phyloP scores from a whole-genome alignment of 192 early-diverging fungal genomes.

The Linnemannia zychae region DNA sequence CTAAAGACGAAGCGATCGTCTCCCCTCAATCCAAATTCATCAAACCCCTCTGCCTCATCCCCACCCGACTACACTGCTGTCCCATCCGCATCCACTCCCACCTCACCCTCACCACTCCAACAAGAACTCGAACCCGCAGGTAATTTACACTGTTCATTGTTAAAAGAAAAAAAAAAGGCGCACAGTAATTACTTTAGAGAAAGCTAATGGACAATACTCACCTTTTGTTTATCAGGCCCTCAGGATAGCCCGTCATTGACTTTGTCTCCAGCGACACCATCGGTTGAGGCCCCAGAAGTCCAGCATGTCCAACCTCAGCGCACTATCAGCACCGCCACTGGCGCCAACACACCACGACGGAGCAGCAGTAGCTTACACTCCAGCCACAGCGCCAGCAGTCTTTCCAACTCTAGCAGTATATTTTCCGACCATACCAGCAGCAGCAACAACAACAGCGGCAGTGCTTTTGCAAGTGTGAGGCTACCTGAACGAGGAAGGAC shows the following conservation, averaged over 20 bases:
- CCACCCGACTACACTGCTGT: slow-evolving; percentile 3
- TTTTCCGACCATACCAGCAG: neutral
- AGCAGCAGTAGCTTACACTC: neutral
- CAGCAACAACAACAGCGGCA: neutral
- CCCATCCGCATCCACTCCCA: neutral
- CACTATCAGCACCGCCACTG: neutral
- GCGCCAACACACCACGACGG: neutral
- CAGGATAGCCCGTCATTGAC: slow-evolving; percentile 39
- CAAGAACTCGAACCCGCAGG: slow-evolving; percentile 19
- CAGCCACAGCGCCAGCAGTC: neutral
- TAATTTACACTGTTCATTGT: neutral
- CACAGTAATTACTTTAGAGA: neutral
- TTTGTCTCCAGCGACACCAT: slow-evolving; percentile 48
- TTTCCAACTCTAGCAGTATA: neutral
- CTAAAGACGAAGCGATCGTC: slow-evolving; percentile 52
- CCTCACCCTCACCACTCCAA: slow-evolving; percentile 24
- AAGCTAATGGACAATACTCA: neutral
- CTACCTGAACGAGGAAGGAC: slow-evolving; percentile 39
- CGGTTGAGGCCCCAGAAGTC: slow-evolving; percentile 13
- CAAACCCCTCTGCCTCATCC: slow-evolving; percentile 14
- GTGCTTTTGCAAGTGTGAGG: slow-evolving; percentile 5
- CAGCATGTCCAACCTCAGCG: slow-evolving; percentile 19
- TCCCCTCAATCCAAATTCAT: slow-evolving; percentile 50
- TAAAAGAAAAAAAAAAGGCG: neutral
- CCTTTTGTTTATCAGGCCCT: neutral